phyloP scores from a whole-genome alignment of 805 yeast species.

The Yamadazyma philogaea region DNA sequence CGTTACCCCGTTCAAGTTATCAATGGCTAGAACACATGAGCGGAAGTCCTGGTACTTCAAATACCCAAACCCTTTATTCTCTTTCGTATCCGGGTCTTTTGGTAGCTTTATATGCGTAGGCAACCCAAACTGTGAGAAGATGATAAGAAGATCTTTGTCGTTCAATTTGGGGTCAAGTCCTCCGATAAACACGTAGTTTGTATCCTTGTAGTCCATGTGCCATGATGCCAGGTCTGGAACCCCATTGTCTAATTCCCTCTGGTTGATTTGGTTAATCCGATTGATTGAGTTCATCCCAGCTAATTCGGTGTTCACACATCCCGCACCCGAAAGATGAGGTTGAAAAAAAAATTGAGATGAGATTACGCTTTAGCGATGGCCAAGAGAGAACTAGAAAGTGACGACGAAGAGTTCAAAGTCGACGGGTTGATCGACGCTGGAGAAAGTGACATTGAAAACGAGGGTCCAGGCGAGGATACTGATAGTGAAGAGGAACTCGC shows the following conservation, averaged over 20 bases:
- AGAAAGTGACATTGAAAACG: slow-evolving; percentile 31
- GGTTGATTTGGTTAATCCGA: slow-evolving; percentile 55
- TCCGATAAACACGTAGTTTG: slow-evolving; percentile 78
- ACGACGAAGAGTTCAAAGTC: slow-evolving; percentile 30
- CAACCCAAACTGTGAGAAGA: slow-evolving; percentile 87
- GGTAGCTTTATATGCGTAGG: slow-evolving; percentile 73
- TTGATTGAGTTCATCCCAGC: slow-evolving; percentile 34
- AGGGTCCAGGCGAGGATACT: slow-evolving; percentile 13
- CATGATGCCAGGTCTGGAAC: slow-evolving; percentile 69
- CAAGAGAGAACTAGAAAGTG: slow-evolving; percentile 19
- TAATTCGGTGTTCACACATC: slow-evolving; percentile 8
- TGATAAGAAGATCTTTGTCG: slow-evolving; percentile 71
- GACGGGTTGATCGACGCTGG: slow-evolving; percentile 40
- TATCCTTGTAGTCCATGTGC: slow-evolving; percentile 81
- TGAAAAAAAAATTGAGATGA: slow-evolving; percentile 11
- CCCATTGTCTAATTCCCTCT: slow-evolving; percentile 62
- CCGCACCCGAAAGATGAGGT: slow-evolving; percentile 4
- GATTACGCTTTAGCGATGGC: slow-evolving; percentile 7
- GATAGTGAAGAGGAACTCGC: slow-evolving; percentile 18
- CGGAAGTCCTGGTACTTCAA: slow-evolving; percentile 79
- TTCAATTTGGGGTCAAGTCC: slow-evolving; percentile 60
- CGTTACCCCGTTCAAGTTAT: slow-evolving; percentile 72
- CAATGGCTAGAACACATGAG: slow-evolving; percentile 81
- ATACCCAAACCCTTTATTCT: slow-evolving; percentile 72
- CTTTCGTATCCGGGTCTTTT: slow-evolving; percentile 43